Conservation (phyloP, 2,329 filamentous ascomycete genomes). For the Emericellopsis cladophorae region DNA sequence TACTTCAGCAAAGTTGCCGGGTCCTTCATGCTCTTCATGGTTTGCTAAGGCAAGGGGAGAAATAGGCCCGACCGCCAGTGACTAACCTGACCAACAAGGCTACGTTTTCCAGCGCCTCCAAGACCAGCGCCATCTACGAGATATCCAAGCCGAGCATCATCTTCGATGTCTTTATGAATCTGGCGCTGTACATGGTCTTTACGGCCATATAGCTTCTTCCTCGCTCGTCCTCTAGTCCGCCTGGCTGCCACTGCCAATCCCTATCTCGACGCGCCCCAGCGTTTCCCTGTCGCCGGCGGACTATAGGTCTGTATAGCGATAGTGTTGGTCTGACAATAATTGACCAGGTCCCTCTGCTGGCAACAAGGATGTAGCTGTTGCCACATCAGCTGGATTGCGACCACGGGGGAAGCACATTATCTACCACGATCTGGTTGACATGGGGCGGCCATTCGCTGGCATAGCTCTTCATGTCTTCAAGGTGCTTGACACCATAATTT, state of each 20-base stretch:
- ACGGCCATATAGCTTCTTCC: conserved; percentile 46
- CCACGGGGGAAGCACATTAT: conserved; percentile 7
- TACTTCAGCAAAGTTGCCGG: conserved; percentile 36
- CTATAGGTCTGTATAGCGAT: conserved; percentile 39
- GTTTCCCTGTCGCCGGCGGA: conserved; percentile 19
- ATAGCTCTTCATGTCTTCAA: conserved; percentile 55
- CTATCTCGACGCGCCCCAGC: conserved; percentile 6
- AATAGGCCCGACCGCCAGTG: conserved; percentile 8
- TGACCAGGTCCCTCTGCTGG: conserved; percentile 32
- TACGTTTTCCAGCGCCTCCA: conserved; percentile 54
- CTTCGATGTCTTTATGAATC: conserved; percentile 55
- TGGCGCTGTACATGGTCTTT: conserved; percentile 51
- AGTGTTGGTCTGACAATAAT: conserved; percentile 62
- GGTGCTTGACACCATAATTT: conserved; percentile 56
- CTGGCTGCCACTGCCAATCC: conserved; percentile 19
- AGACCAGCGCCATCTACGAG: conserved; percentile 45
- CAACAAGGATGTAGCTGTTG: conserved; percentile 61
- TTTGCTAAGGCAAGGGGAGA: conserved; percentile 24
- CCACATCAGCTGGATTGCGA: conserved; percentile 1
- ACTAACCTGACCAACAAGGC: conserved; percentile 39
- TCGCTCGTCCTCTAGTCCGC: conserved; percentile 26
- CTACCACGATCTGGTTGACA: conserved; percentile 62
- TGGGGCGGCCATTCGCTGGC: conserved; percentile 25
- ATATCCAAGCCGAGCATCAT: conserved; percentile 48
- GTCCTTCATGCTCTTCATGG: conserved; percentile 31